Evolutionary conservation across 495 filamentous ascomycete species (phyloP).

Genomic region (Xylaria acuta): DNA sequence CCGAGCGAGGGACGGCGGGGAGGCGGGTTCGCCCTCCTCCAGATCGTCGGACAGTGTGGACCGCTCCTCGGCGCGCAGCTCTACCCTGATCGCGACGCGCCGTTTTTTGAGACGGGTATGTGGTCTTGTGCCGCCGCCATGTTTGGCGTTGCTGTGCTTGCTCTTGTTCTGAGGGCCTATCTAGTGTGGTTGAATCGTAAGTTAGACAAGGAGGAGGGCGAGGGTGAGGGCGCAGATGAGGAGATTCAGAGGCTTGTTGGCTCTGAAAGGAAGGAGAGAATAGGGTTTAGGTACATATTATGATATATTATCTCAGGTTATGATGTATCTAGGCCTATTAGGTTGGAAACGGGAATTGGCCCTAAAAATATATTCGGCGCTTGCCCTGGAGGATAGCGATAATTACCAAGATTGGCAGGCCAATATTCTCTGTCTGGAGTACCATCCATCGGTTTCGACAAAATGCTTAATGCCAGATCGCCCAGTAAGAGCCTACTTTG

Average conservation of each 20-base stretch:
- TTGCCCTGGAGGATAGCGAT: background rate
- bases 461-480: background rate
- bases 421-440: background rate
- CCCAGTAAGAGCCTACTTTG: background rate
- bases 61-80: constrained; percentile 75
- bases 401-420: background rate
- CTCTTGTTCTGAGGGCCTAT: constrained; percentile 60
- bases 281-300: constrained; percentile 47
- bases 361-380: background rate
- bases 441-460: background rate
- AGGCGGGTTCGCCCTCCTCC: constrained; percentile 75
- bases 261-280: constrained; percentile 19
- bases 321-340: background rate
- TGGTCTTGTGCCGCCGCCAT: constrained; percentile 70
- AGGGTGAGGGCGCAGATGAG: constrained; percentile 26
- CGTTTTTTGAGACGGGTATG: constrained; percentile 70
- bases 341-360: background rate
- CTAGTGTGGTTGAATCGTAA: constrained; percentile 63
- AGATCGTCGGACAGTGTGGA: constrained; percentile 73
- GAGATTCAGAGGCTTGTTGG: constrained; percentile 34
- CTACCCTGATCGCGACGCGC: constrained; percentile 68
- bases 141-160: constrained; percentile 65
- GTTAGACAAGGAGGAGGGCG: constrained; percentile 51
- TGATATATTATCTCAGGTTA: constrained; percentile 19
- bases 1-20: constrained; percentile 66